Percentiles rank a stretch among this genome's conserved stretches.
phyloP scores from a whole-genome alignment of 257 asterid species.

The Lycium ferocissimum region DNA sequence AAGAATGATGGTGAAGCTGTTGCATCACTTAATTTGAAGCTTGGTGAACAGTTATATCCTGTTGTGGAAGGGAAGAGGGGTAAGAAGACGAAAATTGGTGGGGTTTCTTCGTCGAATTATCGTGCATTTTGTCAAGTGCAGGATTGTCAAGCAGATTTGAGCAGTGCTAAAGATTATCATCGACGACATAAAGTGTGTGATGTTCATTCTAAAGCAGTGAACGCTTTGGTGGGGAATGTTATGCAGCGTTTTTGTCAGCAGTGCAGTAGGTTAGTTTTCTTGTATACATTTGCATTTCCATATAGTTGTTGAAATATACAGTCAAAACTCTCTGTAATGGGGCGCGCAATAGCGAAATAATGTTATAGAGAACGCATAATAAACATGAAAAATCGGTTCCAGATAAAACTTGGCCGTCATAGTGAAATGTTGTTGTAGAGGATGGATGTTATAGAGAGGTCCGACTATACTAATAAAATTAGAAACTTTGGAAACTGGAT shows the following conservation, averaged over 20 bases:
- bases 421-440: no score
- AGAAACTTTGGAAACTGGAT: slow-evolving; percentile 14
- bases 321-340: no score
- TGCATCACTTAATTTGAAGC: slow-evolving; percentile 73
- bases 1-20: slow-evolving; percentile 50
- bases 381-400: no score
- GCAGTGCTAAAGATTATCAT: slow-evolving; percentile 84
- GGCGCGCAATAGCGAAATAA: no score
- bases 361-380: no score
- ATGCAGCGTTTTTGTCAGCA: slow-evolving; percentile 64
- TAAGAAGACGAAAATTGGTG: slow-evolving; percentile 67
- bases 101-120: slow-evolving; percentile 39
- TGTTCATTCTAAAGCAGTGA: slow-evolving; percentile 76
- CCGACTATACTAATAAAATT: no score
- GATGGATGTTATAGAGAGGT: no score
- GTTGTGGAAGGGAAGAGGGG: slow-evolving; percentile 59
- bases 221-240: slow-evolving; percentile 71
- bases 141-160: slow-evolving; percentile 73
- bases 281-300: background rate
- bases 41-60: slow-evolving; percentile 73
- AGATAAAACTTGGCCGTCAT: no score
- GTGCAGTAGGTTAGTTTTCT: slow-evolving; percentile 54
- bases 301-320: no score
- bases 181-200: slow-evolving; percentile 94
- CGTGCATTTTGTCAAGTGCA: slow-evolving; percentile 87